Evolutionary conservation across 129 eudicot species (phyloP).

Genomic region (Dittrichia graveolens): DNA sequence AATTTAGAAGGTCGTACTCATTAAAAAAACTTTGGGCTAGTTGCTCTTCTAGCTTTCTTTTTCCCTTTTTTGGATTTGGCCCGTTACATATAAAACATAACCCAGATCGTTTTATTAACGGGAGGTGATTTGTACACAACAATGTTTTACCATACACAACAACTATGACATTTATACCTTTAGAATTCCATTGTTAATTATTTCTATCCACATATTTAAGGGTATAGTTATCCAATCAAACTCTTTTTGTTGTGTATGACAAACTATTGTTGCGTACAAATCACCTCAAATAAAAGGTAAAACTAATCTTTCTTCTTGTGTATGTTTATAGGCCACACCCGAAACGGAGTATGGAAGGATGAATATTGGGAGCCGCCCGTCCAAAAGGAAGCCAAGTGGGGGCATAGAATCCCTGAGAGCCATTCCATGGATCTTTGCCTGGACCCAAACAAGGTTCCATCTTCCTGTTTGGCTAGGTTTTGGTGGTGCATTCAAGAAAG

Average conservation of each 20-base stretch:
- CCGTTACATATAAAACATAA: background rate
- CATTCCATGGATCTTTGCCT: slow-evolving; percentile 97
- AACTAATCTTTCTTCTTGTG: background rate
- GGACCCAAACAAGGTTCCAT: slow-evolving; percentile 97
- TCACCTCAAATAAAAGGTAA: too few relatives aligned
- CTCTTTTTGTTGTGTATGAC: too few relatives aligned
- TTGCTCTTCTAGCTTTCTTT: slow-evolving; percentile 7
- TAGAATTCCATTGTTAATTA: too few relatives aligned
- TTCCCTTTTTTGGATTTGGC: background rate
- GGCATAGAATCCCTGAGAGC: slow-evolving; percentile 97
- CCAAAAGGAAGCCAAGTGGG: slow-evolving; percentile 90
- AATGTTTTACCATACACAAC: too few relatives aligned
- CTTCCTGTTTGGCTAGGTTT: slow-evolving; percentile 99
- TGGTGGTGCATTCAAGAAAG: slow-evolving; percentile 88
- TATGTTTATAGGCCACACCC: slow-evolving; percentile 75
- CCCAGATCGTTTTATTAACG: too few relatives aligned
- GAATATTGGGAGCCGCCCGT: slow-evolving; percentile 98
- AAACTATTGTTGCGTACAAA: too few relatives aligned
- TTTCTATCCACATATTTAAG: too few relatives aligned
- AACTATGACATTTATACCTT: too few relatives aligned
- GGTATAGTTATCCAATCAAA: too few relatives aligned
- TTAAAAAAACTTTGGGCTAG: background rate
- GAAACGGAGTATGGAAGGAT: slow-evolving; percentile 89
- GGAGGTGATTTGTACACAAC: too few relatives aligned
- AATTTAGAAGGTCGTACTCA: background rate